Evolutionary conservation across 495 filamentous ascomycete species (phyloP).

Genomic region (Corynascus novoguineensis): DNA sequence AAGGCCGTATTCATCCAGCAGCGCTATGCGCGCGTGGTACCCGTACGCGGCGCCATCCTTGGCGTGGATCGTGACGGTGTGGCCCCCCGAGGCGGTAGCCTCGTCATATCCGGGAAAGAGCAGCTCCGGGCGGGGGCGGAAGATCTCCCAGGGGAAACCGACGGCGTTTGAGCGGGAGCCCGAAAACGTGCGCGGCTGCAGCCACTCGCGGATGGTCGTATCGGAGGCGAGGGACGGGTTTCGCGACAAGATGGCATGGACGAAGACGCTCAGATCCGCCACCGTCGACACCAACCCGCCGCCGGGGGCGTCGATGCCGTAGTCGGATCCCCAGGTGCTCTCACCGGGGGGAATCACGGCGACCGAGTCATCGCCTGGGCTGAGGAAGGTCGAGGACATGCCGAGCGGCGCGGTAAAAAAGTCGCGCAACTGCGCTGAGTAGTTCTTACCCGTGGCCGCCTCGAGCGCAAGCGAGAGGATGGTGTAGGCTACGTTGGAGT

Average conservation of each 20-base stretch:
- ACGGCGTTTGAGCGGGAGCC: constrained; percentile 15
- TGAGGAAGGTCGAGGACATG: constrained; percentile 29
- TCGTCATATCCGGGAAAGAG: constrained; percentile 16
- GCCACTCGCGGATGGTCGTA: constrained; percentile 17
- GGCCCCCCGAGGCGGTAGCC: constrained; percentile 2
- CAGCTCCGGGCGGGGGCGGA: constrained; percentile 14
- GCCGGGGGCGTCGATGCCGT: constrained; percentile 19
- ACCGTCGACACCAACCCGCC: constrained; percentile 37
- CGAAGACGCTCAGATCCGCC: constrained; percentile 30
- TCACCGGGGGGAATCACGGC: constrained; percentile 25
- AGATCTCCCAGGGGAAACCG: constrained; percentile 29
- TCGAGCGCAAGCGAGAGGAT: background rate
- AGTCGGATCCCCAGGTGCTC: constrained; percentile 16
- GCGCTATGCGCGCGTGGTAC: constrained; percentile 18
- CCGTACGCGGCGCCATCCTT: constrained; percentile 25
- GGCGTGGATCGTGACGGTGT: constrained; percentile 19
- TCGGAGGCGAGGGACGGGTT: background rate
- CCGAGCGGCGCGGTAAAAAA: constrained; percentile 35
- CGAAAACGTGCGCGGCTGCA: constrained; percentile 20
- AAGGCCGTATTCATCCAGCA: constrained; percentile 27
- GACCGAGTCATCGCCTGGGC: constrained; percentile 20
- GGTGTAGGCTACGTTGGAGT: constrained; percentile 7
- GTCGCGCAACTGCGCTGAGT: constrained; percentile 29
- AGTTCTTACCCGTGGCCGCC: background rate
- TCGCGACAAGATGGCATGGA: constrained; percentile 29